Base-by-base conservation (phyloP, 73 alveolate species). In the Paramecium primaurelia region DNA sequence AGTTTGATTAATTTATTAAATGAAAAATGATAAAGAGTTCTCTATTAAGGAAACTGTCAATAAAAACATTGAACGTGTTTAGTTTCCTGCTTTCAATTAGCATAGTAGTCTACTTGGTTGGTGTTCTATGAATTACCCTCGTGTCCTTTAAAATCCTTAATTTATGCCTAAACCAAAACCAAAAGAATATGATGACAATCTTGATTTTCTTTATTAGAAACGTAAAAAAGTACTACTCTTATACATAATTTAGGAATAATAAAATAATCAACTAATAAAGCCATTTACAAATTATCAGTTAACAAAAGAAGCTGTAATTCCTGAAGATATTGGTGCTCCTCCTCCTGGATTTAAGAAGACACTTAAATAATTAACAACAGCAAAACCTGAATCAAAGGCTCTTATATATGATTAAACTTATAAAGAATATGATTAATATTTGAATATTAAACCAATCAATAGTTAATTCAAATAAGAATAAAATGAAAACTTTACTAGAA, bases 91-190 rank as follows among this genome's bases (percentile, higher is more conserved):
- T 38, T 87, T 87, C 86, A 87, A 77, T 42, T 22, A 87, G 18
- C 93, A 87, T 16, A 87, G 38, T 18, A 58, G 87, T n/a, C 69
- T 87, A 7, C 58, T 87, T 34, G 93, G 93, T 59, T 87, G 93
- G 93, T 87, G 88, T 14, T 58, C 93, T 0, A 87, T 87, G 93
- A 87, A 87, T 87, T 87, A 87, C 18, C 93, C 93, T 58, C 71
- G 88, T 36, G 93, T 87, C 9, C 64, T 87, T 1, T 26, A 60
- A 30, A 87, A 87, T 87, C 93, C 93, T 1, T 69, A 64, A 34
- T 87, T 87, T 68, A 87, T 87, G 93, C 93, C 93, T 3, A 87
- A 87, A 20, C 93, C 93, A 0, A 40, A 28, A 38, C 93, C 93
- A 18, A 87, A 87, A 38, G 93, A 60, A 59, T 73, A 87, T 68